Evolutionary conservation across 2,329 filamentous ascomycete genomes (phyloP).

Genomic region (Grosmannia clavigera): DNA sequence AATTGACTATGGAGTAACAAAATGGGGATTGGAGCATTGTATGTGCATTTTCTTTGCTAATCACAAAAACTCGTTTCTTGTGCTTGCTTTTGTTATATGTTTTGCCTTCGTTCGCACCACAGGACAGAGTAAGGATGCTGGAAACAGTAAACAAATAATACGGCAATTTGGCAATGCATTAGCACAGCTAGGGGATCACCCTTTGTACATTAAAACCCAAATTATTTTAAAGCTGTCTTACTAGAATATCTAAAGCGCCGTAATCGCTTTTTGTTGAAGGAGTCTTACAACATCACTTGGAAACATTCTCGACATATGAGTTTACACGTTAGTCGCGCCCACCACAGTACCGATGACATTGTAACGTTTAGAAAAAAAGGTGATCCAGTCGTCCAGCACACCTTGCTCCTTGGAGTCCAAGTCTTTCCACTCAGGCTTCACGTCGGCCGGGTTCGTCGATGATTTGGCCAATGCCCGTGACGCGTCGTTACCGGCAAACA

Average conservation of each 20-base stretch:
- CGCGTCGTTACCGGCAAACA: slow-evolving; percentile 91
- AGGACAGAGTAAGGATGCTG: background rate
- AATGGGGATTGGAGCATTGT: background rate
- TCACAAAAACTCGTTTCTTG: no score
- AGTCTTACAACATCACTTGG: background rate
- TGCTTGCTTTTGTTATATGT: background rate
- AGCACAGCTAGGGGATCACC: background rate
- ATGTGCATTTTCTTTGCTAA: background rate
- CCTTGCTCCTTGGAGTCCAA: slow-evolving; percentile 75
- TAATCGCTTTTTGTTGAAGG: background rate
- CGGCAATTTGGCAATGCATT: background rate
- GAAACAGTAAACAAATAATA: background rate
- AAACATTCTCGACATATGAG: no score
- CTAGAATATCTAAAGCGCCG: background rate
- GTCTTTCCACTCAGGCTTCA: slow-evolving; percentile 68
- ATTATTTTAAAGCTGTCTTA: background rate
- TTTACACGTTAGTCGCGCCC: slow-evolving; percentile 46
- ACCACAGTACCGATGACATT: slow-evolving; percentile 67
- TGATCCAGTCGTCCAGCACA: slow-evolving; percentile 82
- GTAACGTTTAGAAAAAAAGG: slow-evolving; percentile 94
- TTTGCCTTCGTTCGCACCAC: background rate
- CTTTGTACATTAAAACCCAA: background rate
- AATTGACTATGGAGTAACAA: no score
- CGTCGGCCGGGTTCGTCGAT: slow-evolving; percentile 77
- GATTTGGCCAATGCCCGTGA: slow-evolving; percentile 83